A percentile compares a stretch with the other conserved stretches of the same genome.
Conservation (phyloP, 345 rosid species). For the Citrus maxima region DNA sequence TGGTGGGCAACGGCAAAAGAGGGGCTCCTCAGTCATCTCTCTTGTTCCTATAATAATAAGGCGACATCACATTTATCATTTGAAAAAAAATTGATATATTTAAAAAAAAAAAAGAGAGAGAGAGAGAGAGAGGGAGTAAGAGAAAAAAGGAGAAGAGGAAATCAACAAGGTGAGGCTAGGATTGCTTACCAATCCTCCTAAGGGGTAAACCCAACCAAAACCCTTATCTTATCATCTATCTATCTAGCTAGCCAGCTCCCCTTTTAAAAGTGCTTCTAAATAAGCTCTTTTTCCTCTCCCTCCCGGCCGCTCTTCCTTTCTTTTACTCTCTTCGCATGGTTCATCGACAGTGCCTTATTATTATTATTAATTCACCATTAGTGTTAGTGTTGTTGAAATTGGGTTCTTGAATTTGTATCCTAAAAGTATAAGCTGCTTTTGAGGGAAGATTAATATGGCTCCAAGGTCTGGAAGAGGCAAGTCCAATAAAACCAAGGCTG, state of each 20-base stretch:
- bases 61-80: slow-evolving; percentile 1
- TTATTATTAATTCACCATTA: too few species aligned
- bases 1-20: not conserved
- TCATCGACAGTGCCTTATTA: too few species aligned
- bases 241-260: slow-evolving; percentile 8
- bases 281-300: not conserved
- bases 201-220: slow-evolving; percentile 21
- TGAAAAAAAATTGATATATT: too few species aligned
- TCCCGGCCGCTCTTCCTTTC: not conserved
- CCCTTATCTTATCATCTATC: slow-evolving; percentile 38
- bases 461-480: slow-evolving; percentile 60
- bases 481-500: slow-evolving; percentile 39
- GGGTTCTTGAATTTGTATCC: slow-evolving; percentile 3
- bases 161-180: slow-evolving; percentile 59
- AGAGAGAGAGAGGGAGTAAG: slow-evolving; percentile 6
- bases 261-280: not conserved
- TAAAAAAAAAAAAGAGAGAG: too few species aligned
- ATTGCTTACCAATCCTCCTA: slow-evolving; percentile 43
- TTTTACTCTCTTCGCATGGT: not conserved
- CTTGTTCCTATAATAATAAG: slow-evolving; percentile 7
- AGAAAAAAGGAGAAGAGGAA: slow-evolving; percentile 13
- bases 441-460: slow-evolving; percentile 35
- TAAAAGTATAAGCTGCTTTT: not conserved
- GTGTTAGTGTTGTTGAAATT: not conserved
- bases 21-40: not conserved